Conservation (phyloP, 2,329 filamentous ascomycete species). For the Mollisiaceae sp. region DNA sequence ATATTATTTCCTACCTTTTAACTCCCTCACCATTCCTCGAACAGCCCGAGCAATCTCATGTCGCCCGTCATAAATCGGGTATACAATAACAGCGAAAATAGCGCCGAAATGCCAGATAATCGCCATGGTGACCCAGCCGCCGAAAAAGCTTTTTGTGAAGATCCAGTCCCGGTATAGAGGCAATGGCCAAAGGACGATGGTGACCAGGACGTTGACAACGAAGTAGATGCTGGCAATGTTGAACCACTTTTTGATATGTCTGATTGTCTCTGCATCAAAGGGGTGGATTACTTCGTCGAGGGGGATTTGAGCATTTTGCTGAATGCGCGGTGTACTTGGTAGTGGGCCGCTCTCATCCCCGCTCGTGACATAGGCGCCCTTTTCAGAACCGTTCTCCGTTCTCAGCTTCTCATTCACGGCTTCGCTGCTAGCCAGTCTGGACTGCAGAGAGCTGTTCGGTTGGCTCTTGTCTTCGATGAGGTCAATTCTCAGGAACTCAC, state of each 20-base stretch:
- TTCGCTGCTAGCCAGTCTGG: constrained; percentile 22
- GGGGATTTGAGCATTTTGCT: constrained; percentile 20
- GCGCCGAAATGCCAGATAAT: constrained; percentile 59
- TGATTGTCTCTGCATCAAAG: constrained; percentile 46
- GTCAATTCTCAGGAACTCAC: constrained; percentile 51
- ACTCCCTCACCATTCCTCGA: no score
- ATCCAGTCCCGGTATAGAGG: constrained; percentile 56
- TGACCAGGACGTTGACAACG: constrained; percentile 50
- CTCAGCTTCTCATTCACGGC: neutral
- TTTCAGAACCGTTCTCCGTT: neutral
- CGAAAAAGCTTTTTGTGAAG: constrained; percentile 54
- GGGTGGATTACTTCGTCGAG: constrained; percentile 52
- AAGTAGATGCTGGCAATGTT: constrained; percentile 49
- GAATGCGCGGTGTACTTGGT: neutral
- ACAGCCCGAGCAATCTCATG: neutral
- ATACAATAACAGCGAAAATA: constrained; percentile 52
- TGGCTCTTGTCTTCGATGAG: constrained; percentile 46
- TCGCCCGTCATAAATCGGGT: constrained; percentile 54
- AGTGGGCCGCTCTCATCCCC: neutral
- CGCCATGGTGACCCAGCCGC: constrained; percentile 55
- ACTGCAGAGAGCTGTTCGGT: constrained; percentile 17
- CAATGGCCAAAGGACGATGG: constrained; percentile 54
- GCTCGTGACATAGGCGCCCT: neutral
- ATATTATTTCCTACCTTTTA: no score
- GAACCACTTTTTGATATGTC: constrained; percentile 45